Percentiles rank a stretch among this genome's conserved stretches.
Evolutionary conservation across 225 moss, liverwort and hornwort species (phyloP).

Genomic region (Thuidium tamariscinum): DNA sequence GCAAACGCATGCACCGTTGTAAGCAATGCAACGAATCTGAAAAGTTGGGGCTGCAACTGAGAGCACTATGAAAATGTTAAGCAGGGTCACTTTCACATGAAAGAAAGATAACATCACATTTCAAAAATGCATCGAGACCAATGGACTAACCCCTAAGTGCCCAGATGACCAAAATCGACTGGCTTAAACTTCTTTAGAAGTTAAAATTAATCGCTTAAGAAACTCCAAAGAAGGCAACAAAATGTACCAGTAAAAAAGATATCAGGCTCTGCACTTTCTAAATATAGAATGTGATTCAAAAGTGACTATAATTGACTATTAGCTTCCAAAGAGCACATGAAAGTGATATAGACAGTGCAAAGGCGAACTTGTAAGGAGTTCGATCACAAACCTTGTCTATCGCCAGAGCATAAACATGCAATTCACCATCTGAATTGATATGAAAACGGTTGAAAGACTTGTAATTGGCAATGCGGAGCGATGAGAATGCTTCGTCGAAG

Average conservation of each 20-base stretch:
- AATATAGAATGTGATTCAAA: background rate
- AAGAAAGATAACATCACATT: background rate
- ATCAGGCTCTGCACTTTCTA: background rate
- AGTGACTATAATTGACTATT: background rate
- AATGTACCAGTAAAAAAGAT: background rate
- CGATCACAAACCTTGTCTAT: slow-evolving; percentile 69
- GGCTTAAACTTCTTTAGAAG: background rate
- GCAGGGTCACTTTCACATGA: background rate
- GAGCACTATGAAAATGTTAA: background rate
- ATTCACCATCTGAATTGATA: slow-evolving; percentile 61
- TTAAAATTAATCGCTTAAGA: background rate
- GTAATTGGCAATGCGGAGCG: slow-evolving; percentile 91
- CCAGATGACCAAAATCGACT: background rate
- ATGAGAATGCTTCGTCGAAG: slow-evolving; percentile 99
- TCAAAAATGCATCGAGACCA: background rate
- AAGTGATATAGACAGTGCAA: background rate
- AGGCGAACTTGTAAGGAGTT: background rate
- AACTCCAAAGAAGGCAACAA: background rate
- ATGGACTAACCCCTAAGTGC: background rate
- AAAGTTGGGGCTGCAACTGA: background rate
- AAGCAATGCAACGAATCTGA: background rate
- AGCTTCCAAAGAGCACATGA: background rate
- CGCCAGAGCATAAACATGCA: slow-evolving; percentile 69
- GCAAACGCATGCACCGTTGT: background rate
- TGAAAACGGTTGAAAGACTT: slow-evolving; percentile 89